phyloP scores from a whole-genome alignment of 139 green algal genomes.

The Marvania coccoides region DNA sequence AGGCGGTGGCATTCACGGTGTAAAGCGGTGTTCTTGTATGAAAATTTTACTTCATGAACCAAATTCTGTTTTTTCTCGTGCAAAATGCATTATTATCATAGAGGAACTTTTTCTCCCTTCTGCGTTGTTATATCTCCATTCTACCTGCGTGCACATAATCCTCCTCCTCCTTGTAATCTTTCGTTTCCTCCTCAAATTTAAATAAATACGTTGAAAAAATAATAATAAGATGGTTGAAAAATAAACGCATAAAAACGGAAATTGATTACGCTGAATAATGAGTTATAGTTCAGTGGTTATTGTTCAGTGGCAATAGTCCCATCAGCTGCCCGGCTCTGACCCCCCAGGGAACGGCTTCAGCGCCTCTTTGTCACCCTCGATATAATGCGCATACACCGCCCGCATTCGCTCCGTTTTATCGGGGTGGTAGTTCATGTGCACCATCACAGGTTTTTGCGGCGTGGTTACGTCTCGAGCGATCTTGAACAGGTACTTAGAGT shows the following conservation, averaged over 20 bases:
- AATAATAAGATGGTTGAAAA: background rate
- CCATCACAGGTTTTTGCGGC: constrained; percentile 42
- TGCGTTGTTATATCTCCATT: background rate
- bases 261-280: no score
- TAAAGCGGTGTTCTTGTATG: no score
- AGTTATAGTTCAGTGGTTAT: no score
- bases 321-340: constrained; percentile 56
- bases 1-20: background rate
- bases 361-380: constrained; percentile 47
- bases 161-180: no score
- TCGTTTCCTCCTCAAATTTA: no score
- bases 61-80: background rate
- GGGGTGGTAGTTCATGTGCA: constrained; percentile 77
- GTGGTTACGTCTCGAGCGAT: constrained; percentile 32
- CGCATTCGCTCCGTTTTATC: constrained; percentile 84
- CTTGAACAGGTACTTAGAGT: constrained; percentile 54
- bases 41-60: no score
- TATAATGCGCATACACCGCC: constrained; percentile 62
- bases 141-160: no score
- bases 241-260: no score
- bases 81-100: no score
- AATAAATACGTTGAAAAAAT: background rate
- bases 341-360: constrained; percentile 74
- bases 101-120: no score
- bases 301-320: no score